Evolutionary conservation across 1,139 yeast species (phyloP).

Genomic region (Scheffersomyces insectosa): DNA sequence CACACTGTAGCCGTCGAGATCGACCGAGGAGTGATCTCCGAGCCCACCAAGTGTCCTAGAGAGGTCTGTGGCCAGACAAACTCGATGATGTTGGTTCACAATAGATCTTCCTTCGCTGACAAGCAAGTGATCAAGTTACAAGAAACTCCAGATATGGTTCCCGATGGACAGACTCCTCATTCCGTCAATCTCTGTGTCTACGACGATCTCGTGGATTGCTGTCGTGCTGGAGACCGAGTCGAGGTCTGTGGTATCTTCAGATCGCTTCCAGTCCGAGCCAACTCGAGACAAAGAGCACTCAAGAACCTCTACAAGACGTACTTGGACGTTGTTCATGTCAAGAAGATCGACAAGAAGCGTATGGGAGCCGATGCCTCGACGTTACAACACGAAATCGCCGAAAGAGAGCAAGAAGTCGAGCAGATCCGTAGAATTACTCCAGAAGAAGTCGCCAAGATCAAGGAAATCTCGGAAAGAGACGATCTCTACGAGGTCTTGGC

Average conservation of each 20-base stretch:
- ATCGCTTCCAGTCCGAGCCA: constrained; percentile 87
- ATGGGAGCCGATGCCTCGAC: constrained; percentile 81
- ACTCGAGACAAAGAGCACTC: constrained; percentile 80
- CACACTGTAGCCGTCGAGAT: constrained; percentile 91
- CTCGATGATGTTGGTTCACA: constrained; percentile 89
- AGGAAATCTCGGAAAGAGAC: constrained; percentile 60
- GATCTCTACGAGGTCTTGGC: constrained; percentile 89
- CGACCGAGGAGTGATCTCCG: constrained; percentile 91
- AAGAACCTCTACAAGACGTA: constrained; percentile 88
- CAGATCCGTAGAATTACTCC: constrained; percentile 69
- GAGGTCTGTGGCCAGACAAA: constrained; percentile 80
- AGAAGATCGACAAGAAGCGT: constrained; percentile 80
- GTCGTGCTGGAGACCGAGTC: constrained; percentile 95
- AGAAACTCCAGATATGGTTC: constrained; percentile 97
- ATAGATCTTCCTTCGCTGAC: constrained; percentile 89
- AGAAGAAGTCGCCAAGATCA: constrained; percentile 67
- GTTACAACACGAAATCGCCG: constrained; percentile 37
- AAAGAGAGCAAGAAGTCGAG: constrained; percentile 68
- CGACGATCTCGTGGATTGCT: constrained; percentile 91
- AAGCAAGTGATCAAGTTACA: constrained; percentile 92
- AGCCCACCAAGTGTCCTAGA: constrained; percentile 91
- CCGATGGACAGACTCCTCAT: constrained; percentile 99
- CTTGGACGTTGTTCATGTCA: constrained; percentile 89
- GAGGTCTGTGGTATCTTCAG: constrained; percentile 96
- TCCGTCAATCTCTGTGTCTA: constrained; percentile 91